phyloP scores from a whole-genome alignment of 257 asterid species.

The Gardenia jasminoides region DNA sequence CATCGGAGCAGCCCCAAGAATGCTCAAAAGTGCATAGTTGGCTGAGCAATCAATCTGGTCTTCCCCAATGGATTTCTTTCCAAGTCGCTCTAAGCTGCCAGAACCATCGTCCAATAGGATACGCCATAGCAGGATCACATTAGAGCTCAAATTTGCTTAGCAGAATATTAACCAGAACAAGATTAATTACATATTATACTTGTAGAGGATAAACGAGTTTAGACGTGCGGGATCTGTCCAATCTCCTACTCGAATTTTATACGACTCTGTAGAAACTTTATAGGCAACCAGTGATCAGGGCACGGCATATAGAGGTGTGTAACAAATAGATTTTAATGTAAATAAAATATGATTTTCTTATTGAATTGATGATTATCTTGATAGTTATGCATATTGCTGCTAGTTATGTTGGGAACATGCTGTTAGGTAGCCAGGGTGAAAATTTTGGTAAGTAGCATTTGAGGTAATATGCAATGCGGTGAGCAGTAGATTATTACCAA shows the following conservation, averaged over 20 bases:
- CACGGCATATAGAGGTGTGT: too few species aligned
- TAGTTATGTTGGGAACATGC: too few species aligned
- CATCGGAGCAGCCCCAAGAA: background rate
- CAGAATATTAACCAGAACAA: background rate
- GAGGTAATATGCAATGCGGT: too few species aligned
- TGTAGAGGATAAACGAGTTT: background rate
- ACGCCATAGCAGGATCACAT: background rate
- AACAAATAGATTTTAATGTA: too few species aligned
- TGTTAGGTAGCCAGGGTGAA: too few species aligned
- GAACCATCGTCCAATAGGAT: background rate
- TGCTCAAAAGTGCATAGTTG: background rate
- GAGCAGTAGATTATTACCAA: too few species aligned
- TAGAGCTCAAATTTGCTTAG: background rate
- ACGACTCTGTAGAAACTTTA: background rate
- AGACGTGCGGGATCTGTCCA: background rate
- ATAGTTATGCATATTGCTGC: too few species aligned
- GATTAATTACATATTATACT: too few species aligned
- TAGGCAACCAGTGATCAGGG: too few species aligned
- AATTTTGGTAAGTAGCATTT: too few species aligned
- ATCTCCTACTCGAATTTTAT: background rate
- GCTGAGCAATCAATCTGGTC: background rate
- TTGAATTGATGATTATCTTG: too few species aligned
- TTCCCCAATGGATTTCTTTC: background rate
- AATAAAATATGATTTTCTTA: too few species aligned
- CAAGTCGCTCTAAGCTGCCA: constrained; percentile 17